Percentiles rank a stretch among this genome's conserved stretches.
phyloP scores from a whole-genome alignment of 352 stramenopile genomes.

The Pythium periplocum region DNA sequence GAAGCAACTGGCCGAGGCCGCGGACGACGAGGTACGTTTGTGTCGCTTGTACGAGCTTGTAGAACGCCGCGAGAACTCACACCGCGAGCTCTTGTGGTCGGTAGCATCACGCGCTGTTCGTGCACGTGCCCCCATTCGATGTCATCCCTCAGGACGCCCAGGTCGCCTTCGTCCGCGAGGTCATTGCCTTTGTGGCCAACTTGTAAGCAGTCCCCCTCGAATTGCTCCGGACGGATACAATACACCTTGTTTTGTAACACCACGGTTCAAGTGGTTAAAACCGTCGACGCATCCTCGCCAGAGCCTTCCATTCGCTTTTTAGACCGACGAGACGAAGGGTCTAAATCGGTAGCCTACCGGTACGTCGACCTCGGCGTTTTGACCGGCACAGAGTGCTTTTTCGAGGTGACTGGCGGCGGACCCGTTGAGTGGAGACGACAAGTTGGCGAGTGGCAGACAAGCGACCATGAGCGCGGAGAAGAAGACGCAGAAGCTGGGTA shows the following conservation, averaged over 20 bases:
- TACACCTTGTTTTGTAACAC: slow-evolving; percentile 3
- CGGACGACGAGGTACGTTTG: slow-evolving; percentile 24
- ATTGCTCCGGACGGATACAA: not conserved
- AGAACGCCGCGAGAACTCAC: too few species aligned
- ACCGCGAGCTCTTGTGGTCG: too few species aligned
- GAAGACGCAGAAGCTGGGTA: slow-evolving; percentile 15
- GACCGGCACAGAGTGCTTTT: not conserved
- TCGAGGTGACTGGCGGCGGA: slow-evolving; percentile 14
- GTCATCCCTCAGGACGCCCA: slow-evolving; percentile 58
- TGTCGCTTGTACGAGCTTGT: too few species aligned
- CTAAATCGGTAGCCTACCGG: too few species aligned
- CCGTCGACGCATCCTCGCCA: too few species aligned
- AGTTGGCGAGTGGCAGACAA: slow-evolving; percentile 1
- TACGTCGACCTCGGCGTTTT: too few species aligned
- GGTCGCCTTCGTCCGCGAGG: slow-evolving; percentile 45
- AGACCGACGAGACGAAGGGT: too few species aligned
- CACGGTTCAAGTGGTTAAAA: too few species aligned
- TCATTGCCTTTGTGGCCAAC: slow-evolving; percentile 45
- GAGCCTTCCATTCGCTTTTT: too few species aligned
- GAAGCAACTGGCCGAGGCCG: slow-evolving; percentile 15
- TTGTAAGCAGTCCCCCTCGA: slow-evolving; percentile 11
- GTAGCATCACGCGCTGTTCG: slow-evolving; percentile 64
- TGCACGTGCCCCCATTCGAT: slow-evolving; percentile 68
- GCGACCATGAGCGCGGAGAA: slow-evolving; percentile 18
- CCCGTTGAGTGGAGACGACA: slow-evolving; percentile 15